Percentiles rank a stretch among this genome's conserved stretches.
Conservation (phyloP, 495 filamentous ascomycete genomes). For the Neurospora intermedia region DNA sequence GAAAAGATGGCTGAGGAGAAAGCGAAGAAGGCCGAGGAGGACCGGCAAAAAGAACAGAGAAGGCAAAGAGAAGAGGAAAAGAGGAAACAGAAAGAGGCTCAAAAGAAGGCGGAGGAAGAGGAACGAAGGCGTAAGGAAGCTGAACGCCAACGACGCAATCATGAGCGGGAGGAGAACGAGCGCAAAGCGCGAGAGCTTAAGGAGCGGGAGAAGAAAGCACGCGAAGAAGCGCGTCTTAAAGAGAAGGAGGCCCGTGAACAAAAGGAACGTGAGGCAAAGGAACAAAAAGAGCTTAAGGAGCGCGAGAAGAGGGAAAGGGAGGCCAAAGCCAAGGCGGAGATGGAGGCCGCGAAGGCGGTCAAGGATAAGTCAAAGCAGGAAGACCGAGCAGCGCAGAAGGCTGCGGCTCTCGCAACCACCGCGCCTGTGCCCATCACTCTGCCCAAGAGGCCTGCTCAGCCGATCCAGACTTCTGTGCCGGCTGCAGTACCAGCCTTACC, state of each 20-base stretch:
- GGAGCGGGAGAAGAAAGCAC: slow-evolving; percentile 79
- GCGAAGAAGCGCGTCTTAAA: slow-evolving; percentile 47
- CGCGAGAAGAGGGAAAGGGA: slow-evolving; percentile 44
- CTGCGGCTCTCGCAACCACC: slow-evolving; percentile 24
- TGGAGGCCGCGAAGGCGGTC: slow-evolving; percentile 26
- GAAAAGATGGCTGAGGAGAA: slow-evolving; percentile 89
- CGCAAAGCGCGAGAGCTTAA: slow-evolving; percentile 65
- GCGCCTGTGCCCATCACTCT: slow-evolving; percentile 31
- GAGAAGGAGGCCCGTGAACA: slow-evolving; percentile 62
- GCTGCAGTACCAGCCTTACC: slow-evolving; percentile 40
- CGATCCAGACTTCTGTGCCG: slow-evolving; percentile 33
- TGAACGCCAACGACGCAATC: slow-evolving; percentile 52
- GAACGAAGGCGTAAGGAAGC: slow-evolving; percentile 59
- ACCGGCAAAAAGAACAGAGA: slow-evolving; percentile 71
- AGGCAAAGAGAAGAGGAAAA: slow-evolving; percentile 75
- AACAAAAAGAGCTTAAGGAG: slow-evolving; percentile 54
- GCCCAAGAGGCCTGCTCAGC: slow-evolving; percentile 38
- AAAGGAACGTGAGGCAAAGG: slow-evolving; percentile 56
- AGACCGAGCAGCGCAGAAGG: slow-evolving; percentile 29
- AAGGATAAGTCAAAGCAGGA: slow-evolving; percentile 45
- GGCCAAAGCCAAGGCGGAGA: slow-evolving; percentile 20
- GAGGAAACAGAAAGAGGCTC: slow-evolving; percentile 83
- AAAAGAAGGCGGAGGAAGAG: slow-evolving; percentile 81
- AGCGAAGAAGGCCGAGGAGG: slow-evolving; percentile 61
- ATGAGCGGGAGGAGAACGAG: slow-evolving; percentile 79